Percentiles rank a stretch among this genome's conserved stretches.
phyloP scores from a whole-genome alignment of 2,329 filamentous ascomycete species.

The Fusarium paranaense region DNA sequence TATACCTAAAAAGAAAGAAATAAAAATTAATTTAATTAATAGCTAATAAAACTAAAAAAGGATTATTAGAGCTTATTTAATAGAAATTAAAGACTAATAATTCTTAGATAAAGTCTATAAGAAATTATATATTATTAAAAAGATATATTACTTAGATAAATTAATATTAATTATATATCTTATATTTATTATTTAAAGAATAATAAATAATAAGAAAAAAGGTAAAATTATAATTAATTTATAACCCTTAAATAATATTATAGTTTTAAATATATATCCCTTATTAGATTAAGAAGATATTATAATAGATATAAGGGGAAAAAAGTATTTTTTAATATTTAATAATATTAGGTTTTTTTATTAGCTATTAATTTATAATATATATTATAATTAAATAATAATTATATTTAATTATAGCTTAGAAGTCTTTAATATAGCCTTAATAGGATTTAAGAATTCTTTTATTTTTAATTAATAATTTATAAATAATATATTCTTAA shows the following conservation, averaged over 20 bases:
- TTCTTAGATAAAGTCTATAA: too few relatives aligned
- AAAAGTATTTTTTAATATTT: not conserved
- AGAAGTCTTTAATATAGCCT: not conserved
- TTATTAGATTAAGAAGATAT: not conserved
- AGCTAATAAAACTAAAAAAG: too few relatives aligned
- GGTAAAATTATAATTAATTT: not conserved
- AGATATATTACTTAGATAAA: too few relatives aligned
- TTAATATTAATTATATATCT: too few relatives aligned
- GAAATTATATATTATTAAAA: too few relatives aligned
- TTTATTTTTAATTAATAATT: not conserved
- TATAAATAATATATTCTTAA: not conserved
- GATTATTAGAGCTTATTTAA: too few relatives aligned
- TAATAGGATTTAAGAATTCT: not conserved
- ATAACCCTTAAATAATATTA: not conserved
- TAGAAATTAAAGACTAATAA: too few relatives aligned
- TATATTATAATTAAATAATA: not conserved
- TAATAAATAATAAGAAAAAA: too few relatives aligned
- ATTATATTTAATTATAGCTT: not conserved
- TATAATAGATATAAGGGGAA: not conserved
- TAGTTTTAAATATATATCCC: not conserved
- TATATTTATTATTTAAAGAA: too few relatives aligned
- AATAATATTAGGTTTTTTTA: not conserved
- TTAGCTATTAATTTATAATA: not conserved
- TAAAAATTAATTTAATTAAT: too few relatives aligned
- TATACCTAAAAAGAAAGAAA: too few relatives aligned